Evolutionary conservation across 805 yeast genomes (phyloP).

Genomic region (Lipomyces yamadae): DNA sequence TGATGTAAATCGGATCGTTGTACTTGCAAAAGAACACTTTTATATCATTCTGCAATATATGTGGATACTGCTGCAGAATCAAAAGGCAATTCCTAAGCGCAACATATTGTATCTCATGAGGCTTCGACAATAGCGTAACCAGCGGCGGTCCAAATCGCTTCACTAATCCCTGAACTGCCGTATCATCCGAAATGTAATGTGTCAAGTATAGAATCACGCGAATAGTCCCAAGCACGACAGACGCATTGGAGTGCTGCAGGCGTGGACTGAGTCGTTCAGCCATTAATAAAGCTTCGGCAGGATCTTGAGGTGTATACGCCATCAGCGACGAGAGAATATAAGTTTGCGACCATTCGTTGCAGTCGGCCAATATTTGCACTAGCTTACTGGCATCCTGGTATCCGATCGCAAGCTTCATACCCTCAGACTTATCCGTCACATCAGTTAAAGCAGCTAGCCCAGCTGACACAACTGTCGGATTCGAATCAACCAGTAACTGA

Average conservation of each 20-base stretch:
- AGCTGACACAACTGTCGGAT: conserved; percentile 61
- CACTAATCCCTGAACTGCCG: conserved; percentile 59
- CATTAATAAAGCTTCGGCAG: conserved; percentile 67
- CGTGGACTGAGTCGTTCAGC: conserved; percentile 71
- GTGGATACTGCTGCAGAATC: conserved; percentile 67
- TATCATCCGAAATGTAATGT: conserved; percentile 67
- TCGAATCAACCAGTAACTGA: conserved; percentile 59
- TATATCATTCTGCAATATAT: conserved; percentile 66
- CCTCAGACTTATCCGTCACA: conserved; percentile 61
- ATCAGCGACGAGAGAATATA: conserved; percentile 67
- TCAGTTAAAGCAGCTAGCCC: conserved; percentile 70
- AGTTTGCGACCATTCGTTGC: conserved; percentile 72
- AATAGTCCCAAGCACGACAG: conserved; percentile 78
- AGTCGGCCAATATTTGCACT: conserved; percentile 49
- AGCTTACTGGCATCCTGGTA: conserved; percentile 53
- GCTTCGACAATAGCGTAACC: conserved; percentile 67
- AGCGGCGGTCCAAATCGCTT: conserved; percentile 70
- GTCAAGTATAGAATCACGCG: conserved; percentile 72
- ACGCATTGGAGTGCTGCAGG: conserved; percentile 77
- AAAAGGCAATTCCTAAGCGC: conserved; percentile 80
- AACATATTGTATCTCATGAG: conserved; percentile 81
- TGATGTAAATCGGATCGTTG: conserved; percentile 85
- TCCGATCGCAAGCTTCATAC: conserved; percentile 60
- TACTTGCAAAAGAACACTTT: conserved; percentile 79
- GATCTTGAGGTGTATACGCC: conserved; percentile 70